Evolutionary conservation across 106 monocot species (phyloP).

Genomic region (Apostasia ramifera): DNA sequence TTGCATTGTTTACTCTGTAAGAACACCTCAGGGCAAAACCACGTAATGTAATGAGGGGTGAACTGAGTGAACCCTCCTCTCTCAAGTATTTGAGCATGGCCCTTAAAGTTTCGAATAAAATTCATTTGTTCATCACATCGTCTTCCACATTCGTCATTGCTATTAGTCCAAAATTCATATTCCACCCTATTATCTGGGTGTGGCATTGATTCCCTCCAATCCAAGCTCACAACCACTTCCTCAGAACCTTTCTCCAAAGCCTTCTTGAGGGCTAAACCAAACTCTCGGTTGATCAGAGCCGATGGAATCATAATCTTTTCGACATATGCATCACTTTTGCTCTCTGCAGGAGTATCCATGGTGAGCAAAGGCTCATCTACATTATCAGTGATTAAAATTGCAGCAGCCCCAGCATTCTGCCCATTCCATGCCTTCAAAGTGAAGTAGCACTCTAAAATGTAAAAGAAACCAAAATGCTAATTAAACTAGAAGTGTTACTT

Average conservation of each 20-base stretch:
- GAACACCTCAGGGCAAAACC: constrained; percentile 74
- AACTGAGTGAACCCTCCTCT: constrained; percentile 62
- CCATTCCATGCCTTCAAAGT: constrained; percentile 70
- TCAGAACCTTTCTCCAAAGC: constrained; percentile 21
- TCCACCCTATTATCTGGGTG: constrained; percentile 66
- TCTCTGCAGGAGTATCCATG: constrained; percentile 66
- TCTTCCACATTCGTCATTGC: constrained; percentile 65
- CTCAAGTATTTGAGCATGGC: constrained; percentile 85
- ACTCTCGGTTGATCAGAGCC: constrained; percentile 39
- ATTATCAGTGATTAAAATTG: constrained; percentile 51
- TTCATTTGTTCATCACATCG: constrained; percentile 56
- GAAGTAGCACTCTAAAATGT: constrained; percentile 48
- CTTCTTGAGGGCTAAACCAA: constrained; percentile 45
- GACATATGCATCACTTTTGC: constrained; percentile 24
- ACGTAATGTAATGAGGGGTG: constrained; percentile 93
- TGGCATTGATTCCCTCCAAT: constrained; percentile 78
- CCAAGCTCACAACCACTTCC: constrained; percentile 45
- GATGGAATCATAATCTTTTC: constrained; percentile 59
- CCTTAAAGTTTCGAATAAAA: constrained; percentile 70
- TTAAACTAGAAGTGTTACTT: neutral
- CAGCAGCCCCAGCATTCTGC: constrained; percentile 60
- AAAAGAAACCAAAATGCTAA: neutral
- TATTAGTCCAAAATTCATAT: constrained; percentile 76
- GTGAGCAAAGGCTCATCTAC: constrained; percentile 56
- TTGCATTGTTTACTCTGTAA: constrained; percentile 60